Evolutionary conservation across 148 eudicot genomes (phyloP), one percentile per base, ranked within the genome.

Genomic region (Pharnaceum exiguum): DNA sequence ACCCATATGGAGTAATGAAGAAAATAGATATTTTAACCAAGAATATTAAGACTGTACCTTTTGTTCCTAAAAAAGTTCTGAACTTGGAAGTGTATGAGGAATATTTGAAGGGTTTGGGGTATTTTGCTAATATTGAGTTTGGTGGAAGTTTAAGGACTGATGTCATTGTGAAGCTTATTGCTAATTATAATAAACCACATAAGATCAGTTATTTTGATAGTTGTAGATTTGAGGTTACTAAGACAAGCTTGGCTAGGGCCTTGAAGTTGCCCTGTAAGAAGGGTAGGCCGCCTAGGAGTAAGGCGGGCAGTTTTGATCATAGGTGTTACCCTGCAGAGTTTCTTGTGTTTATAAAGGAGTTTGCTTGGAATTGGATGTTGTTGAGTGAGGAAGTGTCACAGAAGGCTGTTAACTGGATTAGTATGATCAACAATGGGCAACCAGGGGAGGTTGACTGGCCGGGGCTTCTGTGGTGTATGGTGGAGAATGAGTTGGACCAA

Each of bases 381-480:
- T 78, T 93, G 73, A 87, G 76, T 30, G 95, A 75, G 72, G 96
- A 88, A 43, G 59, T n/a, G n/a, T n/a, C 99, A 2, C 10, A 0
- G 3, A 91, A 86, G 69, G 70, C 89, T 42, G 43, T 73, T 67
- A 60, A 59, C 15, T 88, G 86, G 95, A 62, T 68, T 16, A 67
- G 57, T 35, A 15, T 51, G 48, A 77, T 94, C 31, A 83, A 69
- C 60, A 89, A 79, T 26, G 91, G 96, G 62, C 75, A 72, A 22
- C 87, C 78, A 3, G 89, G 82, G 58, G 83, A 73, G 69, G 80
- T 86, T 38, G 95, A 89, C 83, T 94, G 91, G 91, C 80, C 87
- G 3, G 77, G 89, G 15, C 52, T 94, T 72, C 30, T 94, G 37
- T 94, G 96, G 96, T 69, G 63, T 59, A 94, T 89, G 96, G 82